These are phyloP conservation scores for Orbilia brochopaga DNA, from an alignment of 2,329 filamentous ascomycete genomes.

Conservation along the genomic window DNA sequence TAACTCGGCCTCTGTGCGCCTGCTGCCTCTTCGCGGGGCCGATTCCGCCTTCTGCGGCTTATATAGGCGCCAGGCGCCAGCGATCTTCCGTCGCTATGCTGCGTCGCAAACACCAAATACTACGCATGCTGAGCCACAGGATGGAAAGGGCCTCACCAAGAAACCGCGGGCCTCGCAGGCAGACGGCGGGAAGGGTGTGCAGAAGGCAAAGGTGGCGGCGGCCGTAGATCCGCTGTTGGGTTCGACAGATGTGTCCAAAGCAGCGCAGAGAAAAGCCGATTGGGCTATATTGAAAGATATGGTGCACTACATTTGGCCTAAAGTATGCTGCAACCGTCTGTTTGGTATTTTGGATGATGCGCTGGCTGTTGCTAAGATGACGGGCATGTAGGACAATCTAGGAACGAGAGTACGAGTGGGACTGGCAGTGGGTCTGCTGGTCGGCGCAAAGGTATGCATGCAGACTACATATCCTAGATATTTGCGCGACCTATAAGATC, in stretches of 20 bases:
- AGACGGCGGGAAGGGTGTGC: constrained; percentile 22
- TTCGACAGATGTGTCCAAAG: constrained; percentile 27
- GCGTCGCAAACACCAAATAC: constrained; percentile 23
- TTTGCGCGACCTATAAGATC: not conserved
- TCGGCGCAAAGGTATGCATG: constrained; percentile 78
- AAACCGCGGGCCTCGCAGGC: constrained; percentile 26
- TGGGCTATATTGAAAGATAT: constrained; percentile 99
- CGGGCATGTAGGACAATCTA: constrained; percentile 67
- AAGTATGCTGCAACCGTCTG: constrained; percentile 59
- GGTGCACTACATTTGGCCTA: constrained; percentile 94
- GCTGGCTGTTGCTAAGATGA: constrained; percentile 7
- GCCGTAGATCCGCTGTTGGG: constrained; percentile 31
- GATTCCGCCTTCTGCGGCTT: not conserved
- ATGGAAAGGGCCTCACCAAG: constrained; percentile 34
- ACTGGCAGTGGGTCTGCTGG: constrained; percentile 78
- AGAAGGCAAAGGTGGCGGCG: constrained; percentile 13
- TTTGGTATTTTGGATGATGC: constrained; percentile 35
- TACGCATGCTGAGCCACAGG: not conserved
- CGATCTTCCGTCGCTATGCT: constrained; percentile 25
- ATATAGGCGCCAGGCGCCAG: not conserved
- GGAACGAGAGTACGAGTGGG: constrained; percentile 84
- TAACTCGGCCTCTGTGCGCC: not conserved
- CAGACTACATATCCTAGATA: not conserved
- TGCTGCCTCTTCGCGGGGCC: not conserved
- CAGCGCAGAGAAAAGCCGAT: constrained; percentile 82